A percentile compares a stretch with the other conserved stretches of the same genome.
Conservation (phyloP, 75 land plant genomes). For the Pinus albicaulis region DNA sequence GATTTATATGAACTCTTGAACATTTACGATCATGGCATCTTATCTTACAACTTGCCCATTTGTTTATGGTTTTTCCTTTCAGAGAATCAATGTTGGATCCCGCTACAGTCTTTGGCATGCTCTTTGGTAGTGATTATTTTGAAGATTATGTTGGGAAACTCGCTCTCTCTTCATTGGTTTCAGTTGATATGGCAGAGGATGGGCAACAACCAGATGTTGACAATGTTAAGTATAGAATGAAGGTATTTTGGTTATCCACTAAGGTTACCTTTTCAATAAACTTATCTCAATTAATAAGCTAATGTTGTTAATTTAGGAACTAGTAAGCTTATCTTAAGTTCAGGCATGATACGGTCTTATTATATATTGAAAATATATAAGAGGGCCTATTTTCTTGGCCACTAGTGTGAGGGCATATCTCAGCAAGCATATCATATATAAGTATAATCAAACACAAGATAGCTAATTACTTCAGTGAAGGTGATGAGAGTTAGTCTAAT, state of each 20-base stretch:
- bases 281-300: background rate
- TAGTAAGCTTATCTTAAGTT: background rate
- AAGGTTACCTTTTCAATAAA: background rate
- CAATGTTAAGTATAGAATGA: conserved; percentile 56
- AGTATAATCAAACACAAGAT: background rate
- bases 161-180: conserved; percentile 73
- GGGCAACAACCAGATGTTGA: conserved; percentile 21
- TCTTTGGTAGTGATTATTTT: conserved; percentile 84
- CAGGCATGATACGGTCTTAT: background rate
- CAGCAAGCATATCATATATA: background rate
- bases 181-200: conserved; percentile 45
- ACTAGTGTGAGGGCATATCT: background rate
- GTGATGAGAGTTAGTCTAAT: background rate
- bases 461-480: background rate
- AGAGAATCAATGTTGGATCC: conserved; percentile 85
- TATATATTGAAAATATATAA: too few relatives aligned
- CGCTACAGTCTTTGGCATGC: conserved; percentile 87
- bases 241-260: conserved; percentile 27
- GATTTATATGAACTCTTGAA: too few relatives aligned
- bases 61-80: conserved; percentile 11
- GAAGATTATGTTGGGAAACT: conserved; percentile 89
- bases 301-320: background rate
- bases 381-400: background rate
- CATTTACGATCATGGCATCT: background rate
- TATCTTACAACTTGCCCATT: background rate